A percentile compares a stretch with the other conserved stretches of the same genome.
phyloP scores from a whole-genome alignment of 1,139 yeast species.

The Magnusiomyces paraingens region DNA sequence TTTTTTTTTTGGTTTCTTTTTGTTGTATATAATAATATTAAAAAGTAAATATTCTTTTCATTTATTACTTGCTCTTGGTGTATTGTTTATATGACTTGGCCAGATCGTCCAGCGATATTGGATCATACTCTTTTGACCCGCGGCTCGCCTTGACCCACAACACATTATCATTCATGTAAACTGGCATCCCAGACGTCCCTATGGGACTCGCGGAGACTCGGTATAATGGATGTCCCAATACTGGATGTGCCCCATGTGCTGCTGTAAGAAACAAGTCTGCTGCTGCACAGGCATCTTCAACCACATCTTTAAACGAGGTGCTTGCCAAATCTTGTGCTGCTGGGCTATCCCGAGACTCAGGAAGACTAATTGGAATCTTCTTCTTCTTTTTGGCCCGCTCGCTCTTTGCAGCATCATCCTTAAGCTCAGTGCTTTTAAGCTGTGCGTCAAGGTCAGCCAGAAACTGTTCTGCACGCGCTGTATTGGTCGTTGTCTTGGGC shows the following conservation, averaged over 20 bases:
- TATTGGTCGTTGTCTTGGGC: too few species aligned
- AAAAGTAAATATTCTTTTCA: constrained; percentile 1
- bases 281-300: constrained; percentile 40
- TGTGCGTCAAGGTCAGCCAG: too few species aligned
- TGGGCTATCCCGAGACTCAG: too few species aligned
- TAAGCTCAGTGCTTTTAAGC: background rate
- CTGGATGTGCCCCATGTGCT: constrained; percentile 28
- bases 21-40: too few species aligned
- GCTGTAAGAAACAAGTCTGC: constrained; percentile 36
- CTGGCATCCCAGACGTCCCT: constrained; percentile 30
- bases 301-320: constrained; percentile 42
- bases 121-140: background rate
- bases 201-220: constrained; percentile 30
- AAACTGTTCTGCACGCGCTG: too few species aligned
- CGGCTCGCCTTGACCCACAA: constrained; percentile 32
- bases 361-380: background rate
- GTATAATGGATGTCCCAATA: constrained; percentile 35
- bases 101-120: constrained; percentile 1
- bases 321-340: background rate
- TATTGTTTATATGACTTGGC: background rate
- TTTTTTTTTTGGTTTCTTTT: too few species aligned
- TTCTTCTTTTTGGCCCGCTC: background rate
- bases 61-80: constrained; percentile 3
- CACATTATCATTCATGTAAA: constrained; percentile 43
- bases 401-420: background rate